A percentile compares a stretch with the other conserved stretches of the same genome.
Evolutionary conservation across 805 yeast genomes (phyloP).

Genomic region (Danielia reshetovae): DNA sequence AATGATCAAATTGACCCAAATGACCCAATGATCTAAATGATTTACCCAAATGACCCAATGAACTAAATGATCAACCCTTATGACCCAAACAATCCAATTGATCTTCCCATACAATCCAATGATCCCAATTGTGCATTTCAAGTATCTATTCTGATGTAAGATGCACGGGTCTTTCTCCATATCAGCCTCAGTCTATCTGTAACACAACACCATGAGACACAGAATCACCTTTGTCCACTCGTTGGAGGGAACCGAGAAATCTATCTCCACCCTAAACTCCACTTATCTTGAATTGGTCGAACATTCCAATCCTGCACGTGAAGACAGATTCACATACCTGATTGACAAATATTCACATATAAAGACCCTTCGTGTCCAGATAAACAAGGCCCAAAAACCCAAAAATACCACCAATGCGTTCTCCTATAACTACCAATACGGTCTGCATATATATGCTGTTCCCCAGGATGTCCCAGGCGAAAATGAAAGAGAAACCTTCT

Average conservation of each 20-base stretch:
- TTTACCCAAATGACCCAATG: no score
- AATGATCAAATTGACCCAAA: no score
- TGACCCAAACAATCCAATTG: no score
- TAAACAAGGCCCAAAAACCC: conserved; percentile 3
- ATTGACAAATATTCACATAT: conserved; percentile 5
- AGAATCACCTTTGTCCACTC: conserved; percentile 12
- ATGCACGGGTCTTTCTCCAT: no score
- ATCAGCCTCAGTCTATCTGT: no score
- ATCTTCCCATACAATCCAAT: no score
- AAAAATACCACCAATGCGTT: conserved; percentile 15
- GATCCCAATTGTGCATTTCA: no score
- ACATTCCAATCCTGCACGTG: conserved; percentile 4
- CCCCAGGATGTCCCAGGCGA: conserved; percentile 20
- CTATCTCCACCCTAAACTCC: conserved; percentile 6
- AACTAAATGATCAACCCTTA: no score
- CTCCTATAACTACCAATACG: conserved; percentile 22
- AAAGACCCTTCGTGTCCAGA: conserved; percentile 11
- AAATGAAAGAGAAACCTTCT: conserved; percentile 17
- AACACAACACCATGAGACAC: conserved; percentile 14
- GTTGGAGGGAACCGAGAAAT: neutral
- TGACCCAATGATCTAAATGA: no score
- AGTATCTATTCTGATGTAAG: no score
- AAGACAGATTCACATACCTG: conserved; percentile 8
- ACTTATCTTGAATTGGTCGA: conserved; percentile 7
- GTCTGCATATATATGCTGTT: conserved; percentile 27